Evolutionary conservation across 108 stramenopile genomes (phyloP).

Genomic region (Nitzschia sp.): DNA sequence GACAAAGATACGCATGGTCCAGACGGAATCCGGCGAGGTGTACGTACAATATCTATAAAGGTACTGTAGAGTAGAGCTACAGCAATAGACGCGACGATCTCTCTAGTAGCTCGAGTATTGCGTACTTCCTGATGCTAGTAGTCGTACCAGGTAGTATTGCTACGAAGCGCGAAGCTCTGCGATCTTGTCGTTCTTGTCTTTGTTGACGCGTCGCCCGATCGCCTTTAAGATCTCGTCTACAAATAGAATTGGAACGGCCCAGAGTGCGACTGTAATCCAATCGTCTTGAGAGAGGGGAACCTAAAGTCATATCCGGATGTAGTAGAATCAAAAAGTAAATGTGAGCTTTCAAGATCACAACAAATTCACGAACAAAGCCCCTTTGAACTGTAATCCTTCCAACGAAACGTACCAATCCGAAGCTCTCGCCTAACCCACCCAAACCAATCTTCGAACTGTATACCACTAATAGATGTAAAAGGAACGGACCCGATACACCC

Average conservation of each 20-base stretch:
- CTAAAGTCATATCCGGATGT: neutral
- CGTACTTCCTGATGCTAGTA: no score
- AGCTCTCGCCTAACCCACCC: constrained; percentile 76
- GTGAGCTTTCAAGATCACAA: neutral
- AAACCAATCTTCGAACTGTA: constrained; percentile 54
- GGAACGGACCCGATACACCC: constrained; percentile 89
- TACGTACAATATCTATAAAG: no score
- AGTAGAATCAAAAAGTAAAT: neutral
- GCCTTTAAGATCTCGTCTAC: constrained; percentile 91
- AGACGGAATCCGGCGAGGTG: no score
- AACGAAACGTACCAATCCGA: constrained; percentile 82
- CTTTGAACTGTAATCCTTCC: no score
- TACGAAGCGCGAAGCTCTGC: no score
- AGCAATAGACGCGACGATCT: no score
- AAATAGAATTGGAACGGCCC: constrained; percentile 88
- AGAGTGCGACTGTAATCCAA: constrained; percentile 84
- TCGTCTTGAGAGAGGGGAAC: constrained; percentile 70
- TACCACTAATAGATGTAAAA: constrained; percentile 87
- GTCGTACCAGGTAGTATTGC: no score
- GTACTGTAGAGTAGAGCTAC: no score
- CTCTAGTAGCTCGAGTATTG: no score
- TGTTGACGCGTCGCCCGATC: constrained; percentile 43
- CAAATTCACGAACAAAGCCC: neutral
- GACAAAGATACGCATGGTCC: no score
- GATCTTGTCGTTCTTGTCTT: neutral